These are phyloP conservation scores for Calcarisporium arbuscula DNA, from an alignment of 2,329 filamentous ascomycete species.

Conservation along the genomic window DNA sequence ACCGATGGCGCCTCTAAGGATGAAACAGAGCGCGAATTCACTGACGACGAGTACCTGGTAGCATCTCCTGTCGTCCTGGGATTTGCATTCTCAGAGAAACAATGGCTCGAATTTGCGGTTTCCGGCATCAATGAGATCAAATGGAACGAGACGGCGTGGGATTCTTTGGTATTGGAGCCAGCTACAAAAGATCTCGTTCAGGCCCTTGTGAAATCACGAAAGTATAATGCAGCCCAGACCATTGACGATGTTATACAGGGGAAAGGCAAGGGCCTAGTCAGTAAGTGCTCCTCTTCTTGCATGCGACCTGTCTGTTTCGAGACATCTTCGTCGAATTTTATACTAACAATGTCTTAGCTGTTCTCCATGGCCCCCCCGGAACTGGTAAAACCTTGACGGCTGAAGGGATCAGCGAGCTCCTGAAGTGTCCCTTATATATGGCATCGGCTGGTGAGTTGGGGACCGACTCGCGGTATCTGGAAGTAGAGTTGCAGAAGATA, in stretches of 20 bases:
- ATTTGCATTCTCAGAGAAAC: conserved; percentile 81
- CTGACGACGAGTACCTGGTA: conserved; percentile 77
- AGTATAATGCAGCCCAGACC: conserved; percentile 71
- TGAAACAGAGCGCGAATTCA: conserved; percentile 46
- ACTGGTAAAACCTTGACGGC: conserved; percentile 87
- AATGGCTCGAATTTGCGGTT: conserved; percentile 84
- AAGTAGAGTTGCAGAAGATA: conserved; percentile 74
- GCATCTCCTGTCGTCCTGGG: conserved; percentile 80
- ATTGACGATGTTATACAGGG: conserved; percentile 80
- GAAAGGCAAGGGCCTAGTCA: conserved; percentile 79
- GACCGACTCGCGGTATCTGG: conserved; percentile 67
- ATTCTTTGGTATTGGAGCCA: conserved; percentile 66
- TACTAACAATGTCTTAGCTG: conserved; percentile 33
- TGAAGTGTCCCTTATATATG: conserved; percentile 77
- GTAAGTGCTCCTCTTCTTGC: conserved; percentile 26
- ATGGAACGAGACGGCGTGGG: conserved; percentile 80
- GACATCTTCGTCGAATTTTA: no score
- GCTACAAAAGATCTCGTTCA: conserved; percentile 59
- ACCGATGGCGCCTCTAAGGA: conserved; percentile 1
- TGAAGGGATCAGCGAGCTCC: conserved; percentile 76
- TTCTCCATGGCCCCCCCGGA: conserved; percentile 79
- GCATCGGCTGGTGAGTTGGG: conserved; percentile 77
- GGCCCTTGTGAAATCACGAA: conserved; percentile 78
- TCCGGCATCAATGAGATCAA: conserved; percentile 72
- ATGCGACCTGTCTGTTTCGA: not conserved